phyloP scores from a whole-genome alignment of 345 rosid species.

The Iberis pinnata region DNA sequence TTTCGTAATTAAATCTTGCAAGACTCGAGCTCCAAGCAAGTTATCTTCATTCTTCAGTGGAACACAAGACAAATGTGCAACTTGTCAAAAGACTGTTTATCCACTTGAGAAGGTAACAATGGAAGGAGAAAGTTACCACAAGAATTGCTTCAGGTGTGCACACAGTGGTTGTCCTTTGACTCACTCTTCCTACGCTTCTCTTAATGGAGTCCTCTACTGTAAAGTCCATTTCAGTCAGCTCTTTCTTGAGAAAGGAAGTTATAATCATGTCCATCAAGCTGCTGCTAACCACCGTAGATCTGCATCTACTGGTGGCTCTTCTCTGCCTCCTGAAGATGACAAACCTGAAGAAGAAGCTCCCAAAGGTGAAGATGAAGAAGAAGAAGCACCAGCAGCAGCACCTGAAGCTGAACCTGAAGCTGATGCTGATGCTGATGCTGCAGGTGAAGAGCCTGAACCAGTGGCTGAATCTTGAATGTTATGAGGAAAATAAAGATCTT shows the following conservation, averaged over 20 bases:
- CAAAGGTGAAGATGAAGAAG: too few relatives aligned
- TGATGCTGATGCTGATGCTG: too few relatives aligned
- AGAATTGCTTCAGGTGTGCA: slow-evolving; percentile 83
- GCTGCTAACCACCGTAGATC: slow-evolving; percentile 69
- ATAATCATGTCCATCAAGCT: slow-evolving; percentile 68
- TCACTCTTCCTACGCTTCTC: slow-evolving; percentile 88
- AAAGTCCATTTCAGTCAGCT: slow-evolving; percentile 90
- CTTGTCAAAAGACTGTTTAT: slow-evolving; percentile 80
- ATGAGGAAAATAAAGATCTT: neutral
- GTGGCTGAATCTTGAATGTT: slow-evolving; percentile 24
- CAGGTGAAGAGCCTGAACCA: too few relatives aligned
- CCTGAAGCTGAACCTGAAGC: too few relatives aligned
- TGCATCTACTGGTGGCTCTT: slow-evolving; percentile 30
- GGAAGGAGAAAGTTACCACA: slow-evolving; percentile 87
- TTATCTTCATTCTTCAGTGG: slow-evolving; percentile 82
- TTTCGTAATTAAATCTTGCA: neutral
- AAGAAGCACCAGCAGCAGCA: too few relatives aligned
- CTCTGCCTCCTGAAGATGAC: slow-evolving; percentile 50
- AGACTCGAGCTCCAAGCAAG: slow-evolving; percentile 78
- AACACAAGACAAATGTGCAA: slow-evolving; percentile 87
- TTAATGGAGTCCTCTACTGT: slow-evolving; percentile 86
- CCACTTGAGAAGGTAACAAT: slow-evolving; percentile 90
- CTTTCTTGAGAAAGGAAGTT: slow-evolving; percentile 94
- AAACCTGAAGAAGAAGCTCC: too few relatives aligned
- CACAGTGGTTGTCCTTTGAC: slow-evolving; percentile 83